These are phyloP conservation scores for Gigaspora rosea DNA, from an alignment of 192 early-diverging fungal genomes.

Conservation along the genomic window DNA sequence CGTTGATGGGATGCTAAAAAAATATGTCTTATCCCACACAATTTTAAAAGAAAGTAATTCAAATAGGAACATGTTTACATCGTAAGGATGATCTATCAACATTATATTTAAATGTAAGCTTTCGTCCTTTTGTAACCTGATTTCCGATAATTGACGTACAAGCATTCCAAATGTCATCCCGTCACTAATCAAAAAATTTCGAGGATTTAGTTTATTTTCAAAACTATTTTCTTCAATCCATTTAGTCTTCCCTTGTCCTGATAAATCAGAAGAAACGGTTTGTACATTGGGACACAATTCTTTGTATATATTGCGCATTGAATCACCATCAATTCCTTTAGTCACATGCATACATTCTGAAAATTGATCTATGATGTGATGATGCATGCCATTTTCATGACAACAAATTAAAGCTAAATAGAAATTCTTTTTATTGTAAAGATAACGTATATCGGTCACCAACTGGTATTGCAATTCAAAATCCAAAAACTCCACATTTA, in stretches of 20 bases:
- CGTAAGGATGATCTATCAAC: constrained; percentile 12
- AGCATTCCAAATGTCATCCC: constrained; percentile 6
- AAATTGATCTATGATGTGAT: constrained; percentile 35
- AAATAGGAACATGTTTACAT: constrained; percentile 35
- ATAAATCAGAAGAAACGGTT: not conserved
- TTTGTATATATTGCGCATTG: not conserved
- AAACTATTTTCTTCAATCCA: constrained; percentile 19
- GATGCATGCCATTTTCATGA: constrained; percentile 18
- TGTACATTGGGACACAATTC: too few species aligned
- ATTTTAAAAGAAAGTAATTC: constrained; percentile 23
- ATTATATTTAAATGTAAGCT: constrained; percentile 30
- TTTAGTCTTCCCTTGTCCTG: constrained; percentile 34
- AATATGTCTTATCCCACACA: not conserved
- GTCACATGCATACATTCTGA: constrained; percentile 5
- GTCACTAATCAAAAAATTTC: constrained; percentile 31
- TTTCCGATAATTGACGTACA: not conserved
- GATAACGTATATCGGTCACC: constrained; percentile 3
- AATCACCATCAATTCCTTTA: not conserved
- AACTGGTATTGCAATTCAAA: constrained; percentile 31
- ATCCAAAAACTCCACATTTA: constrained; percentile 29
- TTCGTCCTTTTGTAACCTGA: not conserved
- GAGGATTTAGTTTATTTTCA: not conserved
- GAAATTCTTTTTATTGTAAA: not conserved
- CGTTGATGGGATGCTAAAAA: not conserved
- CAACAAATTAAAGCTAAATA: constrained; percentile 31